Conservation (phyloP, 306 rosid species). For the Hylodesmum podocarpum region DNA sequence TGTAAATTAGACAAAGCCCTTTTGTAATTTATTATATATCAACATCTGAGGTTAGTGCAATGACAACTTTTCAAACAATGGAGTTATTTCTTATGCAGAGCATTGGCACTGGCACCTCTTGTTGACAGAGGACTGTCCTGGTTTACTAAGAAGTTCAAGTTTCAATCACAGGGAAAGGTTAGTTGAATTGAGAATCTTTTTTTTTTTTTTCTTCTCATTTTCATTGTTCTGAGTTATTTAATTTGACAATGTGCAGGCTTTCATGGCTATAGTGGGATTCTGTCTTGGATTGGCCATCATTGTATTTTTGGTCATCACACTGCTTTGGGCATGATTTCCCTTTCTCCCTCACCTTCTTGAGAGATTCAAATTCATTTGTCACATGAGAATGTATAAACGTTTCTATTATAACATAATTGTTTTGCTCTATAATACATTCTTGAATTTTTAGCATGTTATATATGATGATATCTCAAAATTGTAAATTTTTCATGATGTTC, state of each 20-base stretch:
- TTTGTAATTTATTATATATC: conserved; percentile 10
- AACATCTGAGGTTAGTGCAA: conserved; percentile 2
- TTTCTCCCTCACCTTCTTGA: conserved; percentile 1
- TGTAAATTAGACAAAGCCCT: neutral
- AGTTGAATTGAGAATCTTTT: neutral
- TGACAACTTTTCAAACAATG: conserved; percentile 8
- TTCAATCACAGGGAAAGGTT: conserved; percentile 82
- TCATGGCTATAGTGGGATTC: conserved; percentile 59
- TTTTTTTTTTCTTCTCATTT: neutral
- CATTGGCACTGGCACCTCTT: conserved; percentile 82
- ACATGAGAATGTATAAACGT: neutral
- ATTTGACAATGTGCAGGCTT: conserved; percentile 59
- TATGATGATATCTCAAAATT: neutral
- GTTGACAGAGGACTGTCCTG: conserved; percentile 77
- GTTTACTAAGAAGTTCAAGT: conserved; percentile 76
- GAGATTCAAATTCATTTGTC: conserved; percentile 7
- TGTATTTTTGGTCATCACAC: conserved; percentile 63
- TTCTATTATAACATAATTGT: neutral
- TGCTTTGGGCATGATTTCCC: conserved; percentile 66
- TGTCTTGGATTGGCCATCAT: conserved; percentile 71
- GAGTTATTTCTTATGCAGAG: conserved; percentile 54
- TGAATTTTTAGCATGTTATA: neutral
- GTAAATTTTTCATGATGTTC: neutral
- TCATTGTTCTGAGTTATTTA: neutral
- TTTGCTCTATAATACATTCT: neutral